Evolutionary conservation across 257 asterid genomes (phyloP).

Genomic region (Avicennia marina): DNA sequence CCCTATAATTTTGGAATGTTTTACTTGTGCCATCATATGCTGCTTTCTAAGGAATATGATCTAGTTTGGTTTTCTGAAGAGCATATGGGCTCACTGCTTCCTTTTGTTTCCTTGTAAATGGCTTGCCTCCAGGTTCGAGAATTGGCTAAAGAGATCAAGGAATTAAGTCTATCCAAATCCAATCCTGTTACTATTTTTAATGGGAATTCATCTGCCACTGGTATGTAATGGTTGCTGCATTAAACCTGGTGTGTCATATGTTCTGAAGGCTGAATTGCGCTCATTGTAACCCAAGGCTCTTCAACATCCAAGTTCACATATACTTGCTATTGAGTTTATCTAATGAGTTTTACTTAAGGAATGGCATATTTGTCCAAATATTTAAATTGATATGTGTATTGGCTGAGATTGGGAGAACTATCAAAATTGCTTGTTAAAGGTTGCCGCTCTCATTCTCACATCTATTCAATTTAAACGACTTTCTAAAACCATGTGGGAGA

Average conservation of each 20-base stretch:
- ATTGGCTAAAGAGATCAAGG: conserved; percentile 76
- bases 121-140: conserved; percentile 58
- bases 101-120: conserved; percentile 23
- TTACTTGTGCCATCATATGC: conserved; percentile 6
- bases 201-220: conserved; percentile 59
- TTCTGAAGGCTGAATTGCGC: conserved; percentile 9
- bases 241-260: conserved; percentile 2
- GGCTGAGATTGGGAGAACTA: not conserved
- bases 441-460: not conserved
- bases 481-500: not conserved
- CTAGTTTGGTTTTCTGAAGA: not conserved
- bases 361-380: not conserved
- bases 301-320: not conserved
- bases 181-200: conserved; percentile 62
- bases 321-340: conserved; percentile 9
- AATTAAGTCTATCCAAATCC: conserved; percentile 63
- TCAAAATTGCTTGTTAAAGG: too few species aligned
- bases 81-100: conserved; percentile 13
- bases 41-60: not conserved
- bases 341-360: not conserved
- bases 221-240: conserved; percentile 30
- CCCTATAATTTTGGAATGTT: not conserved
- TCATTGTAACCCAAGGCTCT: not conserved
- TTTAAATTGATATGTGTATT: not conserved
- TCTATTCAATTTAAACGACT: not conserved